A percentile compares a stretch with the other conserved stretches of the same genome.
Evolutionary conservation across 2,329 filamentous ascomycete species (phyloP).

Genomic region (Cercospora zeae-maydis): DNA sequence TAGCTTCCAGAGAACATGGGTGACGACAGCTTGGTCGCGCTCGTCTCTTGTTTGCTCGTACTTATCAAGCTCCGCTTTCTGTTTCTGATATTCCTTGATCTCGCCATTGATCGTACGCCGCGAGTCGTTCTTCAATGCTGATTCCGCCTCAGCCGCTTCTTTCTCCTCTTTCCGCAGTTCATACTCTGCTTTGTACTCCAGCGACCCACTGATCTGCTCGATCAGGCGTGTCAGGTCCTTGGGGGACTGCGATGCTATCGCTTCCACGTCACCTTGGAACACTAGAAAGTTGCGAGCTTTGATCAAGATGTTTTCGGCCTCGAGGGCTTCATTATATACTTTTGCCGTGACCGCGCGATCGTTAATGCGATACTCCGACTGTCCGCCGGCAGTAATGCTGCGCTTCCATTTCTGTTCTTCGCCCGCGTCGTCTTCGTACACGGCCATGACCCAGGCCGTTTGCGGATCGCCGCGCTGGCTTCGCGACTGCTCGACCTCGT

Average conservation of each 20-base stretch:
- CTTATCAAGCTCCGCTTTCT: constrained; percentile 91
- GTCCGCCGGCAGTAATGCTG: constrained; percentile 80
- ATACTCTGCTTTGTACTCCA: constrained; percentile 93
- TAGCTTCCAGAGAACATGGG: constrained; percentile 92
- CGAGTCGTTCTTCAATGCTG: constrained; percentile 81
- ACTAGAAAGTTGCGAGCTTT: constrained; percentile 97
- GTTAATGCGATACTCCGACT: constrained; percentile 96
- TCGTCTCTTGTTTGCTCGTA: constrained; percentile 89
- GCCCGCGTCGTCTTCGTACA: constrained; percentile 95
- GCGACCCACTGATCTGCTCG: constrained; percentile 93
- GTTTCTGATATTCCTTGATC: constrained; percentile 95
- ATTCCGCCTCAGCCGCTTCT: constrained; percentile 82
- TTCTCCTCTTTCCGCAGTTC: constrained; percentile 82
- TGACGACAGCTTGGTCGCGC: constrained; percentile 84
- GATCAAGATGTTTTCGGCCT: constrained; percentile 93
- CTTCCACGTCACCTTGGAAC: constrained; percentile 96
- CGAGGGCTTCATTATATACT: constrained; percentile 89
- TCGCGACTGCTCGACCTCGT: constrained; percentile 52
- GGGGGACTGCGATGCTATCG: constrained; percentile 90
- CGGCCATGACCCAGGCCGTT: constrained; percentile 97
- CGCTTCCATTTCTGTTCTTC: constrained; percentile 96
- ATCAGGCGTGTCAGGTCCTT: constrained; percentile 90
- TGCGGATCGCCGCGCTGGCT: constrained; percentile 76
- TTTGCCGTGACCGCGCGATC: constrained; percentile 82
- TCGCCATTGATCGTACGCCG: constrained; percentile 94